Evolutionary conservation across 2,329 filamentous ascomycete genomes (phyloP), one percentile per base, ranked within the genome.

Genomic region (Pyricularia pennisetigena): DNA sequence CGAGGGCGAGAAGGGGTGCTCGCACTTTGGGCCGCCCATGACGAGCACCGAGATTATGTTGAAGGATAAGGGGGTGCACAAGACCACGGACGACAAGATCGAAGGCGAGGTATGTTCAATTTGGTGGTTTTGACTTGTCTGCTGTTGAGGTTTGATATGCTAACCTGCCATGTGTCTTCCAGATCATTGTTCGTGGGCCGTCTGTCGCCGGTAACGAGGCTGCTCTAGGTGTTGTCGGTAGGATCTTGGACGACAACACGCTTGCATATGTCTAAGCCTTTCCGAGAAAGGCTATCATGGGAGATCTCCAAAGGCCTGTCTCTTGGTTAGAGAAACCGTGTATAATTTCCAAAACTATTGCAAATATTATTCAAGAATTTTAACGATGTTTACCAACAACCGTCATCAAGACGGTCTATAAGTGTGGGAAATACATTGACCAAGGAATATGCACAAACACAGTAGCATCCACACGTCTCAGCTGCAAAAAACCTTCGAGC

Each of bases 1-100:
- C 62, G 65, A 68, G 69, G 65, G 35, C 24, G 41, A 23, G 24
- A 57, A 49, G 24, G 35, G 65, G 1, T 80, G 77, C 68, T 81
- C 82, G 12, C 93, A 97, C 77, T 97, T 98, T 74, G 95, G 95
- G 3, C 83, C 90, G 10, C 94, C 94, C 2, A 75, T 95, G 59
- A 92, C 90, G 71, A 90, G 88, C 72, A 85, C 94, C 0, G 94
- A 98, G 80, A 77, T 97, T 57, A 85, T 91, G 74, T 76, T 97
- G 70, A 85, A 83, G 72, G 90, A 93, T 74, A 87, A 81, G 35
- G 80, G 80, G 5, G 78, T 79, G 41, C 80, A 86, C 70, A 88
- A 86, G 77, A 90, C 88, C 2, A 88, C 85, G 0, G 89, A 92
- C 71, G 83, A 87, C 10, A 80, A 80, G 70, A 82, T 83, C 61